phyloP scores from a whole-genome alignment of 768 basidiomycete species.

The Dacryopinax primogenitus region DNA sequence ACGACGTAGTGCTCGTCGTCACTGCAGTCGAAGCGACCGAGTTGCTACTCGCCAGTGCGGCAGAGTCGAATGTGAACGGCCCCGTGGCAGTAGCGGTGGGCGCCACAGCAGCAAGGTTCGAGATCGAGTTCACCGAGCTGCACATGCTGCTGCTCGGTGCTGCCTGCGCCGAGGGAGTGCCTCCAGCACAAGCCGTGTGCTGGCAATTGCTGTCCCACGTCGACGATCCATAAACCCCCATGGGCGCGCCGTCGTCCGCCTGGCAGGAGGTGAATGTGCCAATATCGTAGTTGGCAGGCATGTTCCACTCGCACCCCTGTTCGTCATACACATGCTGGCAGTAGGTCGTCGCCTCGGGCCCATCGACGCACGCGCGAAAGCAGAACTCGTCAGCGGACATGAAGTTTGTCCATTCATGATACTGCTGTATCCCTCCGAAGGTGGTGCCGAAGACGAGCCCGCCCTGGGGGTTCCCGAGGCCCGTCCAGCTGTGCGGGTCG shows the following conservation, averaged over 20 bases:
- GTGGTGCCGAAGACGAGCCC: slow-evolving; percentile 58
- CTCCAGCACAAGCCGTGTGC: not conserved
- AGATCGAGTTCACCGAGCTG: not conserved
- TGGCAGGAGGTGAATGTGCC: slow-evolving; percentile 36
- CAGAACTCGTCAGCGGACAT: slow-evolving; percentile 34
- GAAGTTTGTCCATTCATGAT: slow-evolving; percentile 69
- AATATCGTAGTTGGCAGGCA: slow-evolving; percentile 33
- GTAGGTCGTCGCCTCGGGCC: slow-evolving; percentile 34
- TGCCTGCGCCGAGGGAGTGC: not conserved
- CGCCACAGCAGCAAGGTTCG: not conserved
- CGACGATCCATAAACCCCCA: slow-evolving; percentile 53
- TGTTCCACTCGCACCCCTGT: slow-evolving; percentile 24
- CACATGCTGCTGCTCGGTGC: not conserved
- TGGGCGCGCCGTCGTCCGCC: slow-evolving; percentile 43
- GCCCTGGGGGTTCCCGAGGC: slow-evolving; percentile 45
- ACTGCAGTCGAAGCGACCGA: not conserved
- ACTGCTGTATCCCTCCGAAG: slow-evolving; percentile 39
- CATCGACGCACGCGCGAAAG: slow-evolving; percentile 20
- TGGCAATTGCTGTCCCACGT: slow-evolving; percentile 29
- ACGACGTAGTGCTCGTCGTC: not conserved
- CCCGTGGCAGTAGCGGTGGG: not conserved
- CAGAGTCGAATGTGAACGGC: not conserved
- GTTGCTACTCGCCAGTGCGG: not conserved
- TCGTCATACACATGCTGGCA: slow-evolving; percentile 30
- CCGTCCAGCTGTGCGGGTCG: slow-evolving; percentile 28